Base-by-base conservation (phyloP, 2,329 filamentous ascomycete species). In the Ophiocordyceps sinensis region DNA sequence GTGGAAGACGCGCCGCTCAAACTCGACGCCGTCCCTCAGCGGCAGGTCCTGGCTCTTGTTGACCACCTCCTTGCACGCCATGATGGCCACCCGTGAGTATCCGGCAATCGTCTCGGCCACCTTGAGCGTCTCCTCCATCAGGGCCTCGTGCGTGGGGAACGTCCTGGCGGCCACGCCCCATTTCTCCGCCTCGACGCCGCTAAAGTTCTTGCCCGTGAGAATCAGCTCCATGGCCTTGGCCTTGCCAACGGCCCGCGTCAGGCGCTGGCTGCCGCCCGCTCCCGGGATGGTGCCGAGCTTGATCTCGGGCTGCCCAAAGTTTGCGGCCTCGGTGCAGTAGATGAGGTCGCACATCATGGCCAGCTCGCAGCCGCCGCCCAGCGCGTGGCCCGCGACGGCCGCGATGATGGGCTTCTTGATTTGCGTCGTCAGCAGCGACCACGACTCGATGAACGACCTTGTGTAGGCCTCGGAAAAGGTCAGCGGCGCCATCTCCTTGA, bases 331-430 rank as follows among this genome's bases (percentile, higher is more conserved):
- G 2, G 84, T 88, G 65, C 85, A 91, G 70, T 96, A 96, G 45
- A 98, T 65, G 50, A 96, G 81, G 60, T 98, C 91, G 56, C 83
- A 86, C 91, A 96, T 98, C 71, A 98, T 83, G 39, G 91, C 88
- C 13, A 98, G 75, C 68, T 98, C 91, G 60, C 91, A 98, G 37
- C 91, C 91, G 41, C 91, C 91, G 23, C 91, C 91, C 1, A 98
- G 75, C 3, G 91, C 91, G 57, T 95, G 88, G 15, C 91, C 91
- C 10, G 91, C 91, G 3, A 98, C 88, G 21, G 91, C 91, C 13
- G 85, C 85, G 49, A 98, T 88, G 55, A 96, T 78, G 41, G 91
- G 91, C 61, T 93, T 96, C 67, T 94, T 93, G 60, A 96, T 71
- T 46, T 77, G 71, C 17, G 80, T 85, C 23, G 86, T 83, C 37